These are phyloP conservation scores for Catharanthus roseus DNA, from an alignment of 257 asterid species.

Conservation along the genomic window DNA sequence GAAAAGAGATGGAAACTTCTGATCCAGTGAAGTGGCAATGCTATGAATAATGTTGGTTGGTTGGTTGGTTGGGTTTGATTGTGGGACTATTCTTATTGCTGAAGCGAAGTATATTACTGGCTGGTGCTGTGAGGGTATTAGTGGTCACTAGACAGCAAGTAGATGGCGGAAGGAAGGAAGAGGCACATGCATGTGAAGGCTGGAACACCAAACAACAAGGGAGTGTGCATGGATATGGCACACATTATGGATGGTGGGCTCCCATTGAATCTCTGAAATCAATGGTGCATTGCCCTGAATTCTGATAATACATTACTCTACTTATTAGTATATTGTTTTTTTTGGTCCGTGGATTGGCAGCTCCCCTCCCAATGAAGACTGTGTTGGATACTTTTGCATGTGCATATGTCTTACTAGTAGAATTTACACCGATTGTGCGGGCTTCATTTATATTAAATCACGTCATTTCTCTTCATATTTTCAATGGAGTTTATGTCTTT, in stretches of 20 bases:
- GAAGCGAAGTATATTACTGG: not conserved
- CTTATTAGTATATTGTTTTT: too few relatives aligned
- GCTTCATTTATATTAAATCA: too few relatives aligned
- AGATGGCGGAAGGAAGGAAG: not conserved
- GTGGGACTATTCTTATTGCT: not conserved
- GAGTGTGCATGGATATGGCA: not conserved
- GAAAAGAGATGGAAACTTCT: not conserved
- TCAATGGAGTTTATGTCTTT: too few relatives aligned
- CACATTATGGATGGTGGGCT: not conserved
- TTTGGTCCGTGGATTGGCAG: not conserved
- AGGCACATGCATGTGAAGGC: not conserved
- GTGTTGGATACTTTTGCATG: not conserved
- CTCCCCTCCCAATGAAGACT: not conserved
- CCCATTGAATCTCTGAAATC: not conserved
- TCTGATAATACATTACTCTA: too few relatives aligned
- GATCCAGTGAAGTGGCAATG: not conserved
- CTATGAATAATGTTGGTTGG: too few relatives aligned
- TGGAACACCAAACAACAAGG: slow-evolving; percentile 3
- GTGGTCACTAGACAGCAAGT: too few relatives aligned
- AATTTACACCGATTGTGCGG: too few relatives aligned
- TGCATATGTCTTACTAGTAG: not conserved
- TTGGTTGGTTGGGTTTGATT: not conserved
- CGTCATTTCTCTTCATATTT: too few relatives aligned
- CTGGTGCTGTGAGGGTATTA: not conserved
- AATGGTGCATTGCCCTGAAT: not conserved